Conservation (phyloP, 306 rosid genomes). For the Quercus wislizeni region DNA sequence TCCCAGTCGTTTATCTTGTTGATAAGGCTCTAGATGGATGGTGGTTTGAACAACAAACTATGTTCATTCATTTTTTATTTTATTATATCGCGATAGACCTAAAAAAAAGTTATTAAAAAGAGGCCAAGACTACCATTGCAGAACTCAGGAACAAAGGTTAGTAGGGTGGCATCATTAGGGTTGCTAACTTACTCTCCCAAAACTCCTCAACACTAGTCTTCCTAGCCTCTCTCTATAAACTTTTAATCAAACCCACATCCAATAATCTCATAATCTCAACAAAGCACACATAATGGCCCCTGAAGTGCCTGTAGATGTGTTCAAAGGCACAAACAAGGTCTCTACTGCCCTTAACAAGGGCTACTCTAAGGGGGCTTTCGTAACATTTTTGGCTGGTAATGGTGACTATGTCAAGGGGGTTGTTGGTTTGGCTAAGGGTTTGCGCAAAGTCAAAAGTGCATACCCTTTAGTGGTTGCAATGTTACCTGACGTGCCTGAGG, state of each 20-base stretch:
- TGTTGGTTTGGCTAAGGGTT: slow-evolving; percentile 56
- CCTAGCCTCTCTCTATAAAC: not conserved
- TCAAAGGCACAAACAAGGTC: slow-evolving; percentile 18
- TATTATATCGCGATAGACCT: not conserved
- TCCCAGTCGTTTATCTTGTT: slow-evolving; percentile 26
- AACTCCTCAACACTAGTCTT: slow-evolving; percentile 19
- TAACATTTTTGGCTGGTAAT: slow-evolving; percentile 60
- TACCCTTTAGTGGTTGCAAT: slow-evolving; percentile 64
- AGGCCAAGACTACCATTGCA: slow-evolving; percentile 7
- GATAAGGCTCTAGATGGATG: slow-evolving; percentile 31
- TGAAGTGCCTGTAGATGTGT: slow-evolving; percentile 23
- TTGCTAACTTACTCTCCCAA: slow-evolving; percentile 18
- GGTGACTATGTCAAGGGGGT: slow-evolving; percentile 70
- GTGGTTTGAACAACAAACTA: slow-evolving; percentile 18
- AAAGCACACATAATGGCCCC: slow-evolving; percentile 26
- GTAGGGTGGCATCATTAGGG: slow-evolving; percentile 21
- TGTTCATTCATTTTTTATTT: slow-evolving; percentile 28
- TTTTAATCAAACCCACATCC: not conserved
- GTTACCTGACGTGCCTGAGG: slow-evolving; percentile 61
- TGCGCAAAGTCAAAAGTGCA: slow-evolving; percentile 46
- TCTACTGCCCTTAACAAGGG: not conserved
- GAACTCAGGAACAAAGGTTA: slow-evolving; percentile 23
- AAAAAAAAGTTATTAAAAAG: not conserved
- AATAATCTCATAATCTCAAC: not conserved
- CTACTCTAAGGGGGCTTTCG: slow-evolving; percentile 40